Percentiles rank a stretch among this genome's conserved stretches.
Conservation (phyloP, 495 filamentous ascomycete species). For the Talaromyces adpressus region DNA sequence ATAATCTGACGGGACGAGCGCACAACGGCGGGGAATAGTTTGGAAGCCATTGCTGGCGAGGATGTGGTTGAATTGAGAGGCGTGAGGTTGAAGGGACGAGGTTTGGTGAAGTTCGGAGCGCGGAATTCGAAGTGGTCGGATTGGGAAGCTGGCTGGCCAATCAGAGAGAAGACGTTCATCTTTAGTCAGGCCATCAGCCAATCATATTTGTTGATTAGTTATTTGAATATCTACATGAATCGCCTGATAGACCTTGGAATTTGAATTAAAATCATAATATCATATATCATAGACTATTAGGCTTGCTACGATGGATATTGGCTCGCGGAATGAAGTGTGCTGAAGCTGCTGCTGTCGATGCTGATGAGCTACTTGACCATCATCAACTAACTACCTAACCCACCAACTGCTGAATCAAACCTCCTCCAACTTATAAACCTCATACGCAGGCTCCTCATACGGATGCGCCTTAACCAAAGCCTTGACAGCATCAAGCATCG, state of each 20-base stretch:
- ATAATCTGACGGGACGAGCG: slow-evolving; percentile 45
- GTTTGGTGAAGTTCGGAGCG: background rate
- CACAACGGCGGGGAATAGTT: slow-evolving; percentile 52
- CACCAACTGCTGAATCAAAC: slow-evolving; percentile 32
- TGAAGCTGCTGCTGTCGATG: background rate
- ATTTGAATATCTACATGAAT: background rate
- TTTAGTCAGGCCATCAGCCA: background rate
- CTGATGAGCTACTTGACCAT: background rate
- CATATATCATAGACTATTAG: background rate
- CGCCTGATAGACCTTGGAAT: background rate
- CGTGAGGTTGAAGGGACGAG: background rate
- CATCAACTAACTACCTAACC: too few relatives aligned
- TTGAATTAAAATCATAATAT: background rate
- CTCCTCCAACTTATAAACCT: slow-evolving; percentile 67
- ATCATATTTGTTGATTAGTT: background rate
- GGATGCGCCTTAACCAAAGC: slow-evolving; percentile 58
- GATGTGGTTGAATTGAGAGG: background rate
- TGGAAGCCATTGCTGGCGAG: slow-evolving; percentile 59
- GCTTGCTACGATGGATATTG: background rate
- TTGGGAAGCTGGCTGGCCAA: slow-evolving; percentile 4
- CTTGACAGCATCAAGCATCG: slow-evolving; percentile 37
- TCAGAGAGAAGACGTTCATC: background rate
- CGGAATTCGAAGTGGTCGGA: background rate
- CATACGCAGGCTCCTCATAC: slow-evolving; percentile 71
- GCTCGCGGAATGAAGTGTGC: background rate